phyloP scores from a whole-genome alignment of 176 grass and related monocot species.

The Pontederia crassipes region DNA sequence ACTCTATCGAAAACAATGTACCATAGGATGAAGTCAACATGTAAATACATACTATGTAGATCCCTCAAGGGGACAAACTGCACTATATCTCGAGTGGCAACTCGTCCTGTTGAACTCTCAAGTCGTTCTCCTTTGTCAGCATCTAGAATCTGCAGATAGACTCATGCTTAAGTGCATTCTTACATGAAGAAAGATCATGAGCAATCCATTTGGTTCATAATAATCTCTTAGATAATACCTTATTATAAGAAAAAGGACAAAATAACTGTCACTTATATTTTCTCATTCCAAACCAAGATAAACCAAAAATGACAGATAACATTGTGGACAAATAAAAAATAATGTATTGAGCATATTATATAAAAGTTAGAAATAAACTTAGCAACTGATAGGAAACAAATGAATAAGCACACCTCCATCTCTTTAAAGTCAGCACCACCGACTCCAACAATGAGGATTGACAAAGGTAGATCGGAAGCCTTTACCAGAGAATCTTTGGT shows the following conservation, averaged over 20 bases:
- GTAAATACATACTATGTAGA: conserved; percentile 45
- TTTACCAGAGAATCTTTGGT: conserved; percentile 87
- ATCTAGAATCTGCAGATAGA: conserved; percentile 63
- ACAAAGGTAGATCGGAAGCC: conserved; percentile 94
- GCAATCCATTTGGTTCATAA: too few relatives aligned
- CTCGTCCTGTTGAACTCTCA: conserved; percentile 64
- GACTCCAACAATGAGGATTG: conserved; percentile 85
- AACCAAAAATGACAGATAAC: too few relatives aligned
- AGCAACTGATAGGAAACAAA: conserved; percentile 14
- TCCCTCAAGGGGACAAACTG: conserved; percentile 86
- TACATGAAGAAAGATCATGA: background rate
- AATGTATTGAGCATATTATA: background rate
- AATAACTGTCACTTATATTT: background rate
- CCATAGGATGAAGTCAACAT: background rate
- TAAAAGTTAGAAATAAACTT: background rate
- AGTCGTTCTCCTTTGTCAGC: conserved; percentile 88
- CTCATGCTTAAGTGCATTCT: conserved; percentile 5
- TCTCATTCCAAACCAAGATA: too few relatives aligned
- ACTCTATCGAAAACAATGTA: too few relatives aligned
- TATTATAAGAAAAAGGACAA: background rate
- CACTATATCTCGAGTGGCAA: conserved; percentile 85
- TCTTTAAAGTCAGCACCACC: conserved; percentile 94
- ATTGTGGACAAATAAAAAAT: too few relatives aligned
- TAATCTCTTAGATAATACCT: background rate
- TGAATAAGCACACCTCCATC: conserved; percentile 65